Evolutionary conservation across 2,329 filamentous ascomycete genomes (phyloP).

Genomic region (Colletotrichum higginsianum): DNA sequence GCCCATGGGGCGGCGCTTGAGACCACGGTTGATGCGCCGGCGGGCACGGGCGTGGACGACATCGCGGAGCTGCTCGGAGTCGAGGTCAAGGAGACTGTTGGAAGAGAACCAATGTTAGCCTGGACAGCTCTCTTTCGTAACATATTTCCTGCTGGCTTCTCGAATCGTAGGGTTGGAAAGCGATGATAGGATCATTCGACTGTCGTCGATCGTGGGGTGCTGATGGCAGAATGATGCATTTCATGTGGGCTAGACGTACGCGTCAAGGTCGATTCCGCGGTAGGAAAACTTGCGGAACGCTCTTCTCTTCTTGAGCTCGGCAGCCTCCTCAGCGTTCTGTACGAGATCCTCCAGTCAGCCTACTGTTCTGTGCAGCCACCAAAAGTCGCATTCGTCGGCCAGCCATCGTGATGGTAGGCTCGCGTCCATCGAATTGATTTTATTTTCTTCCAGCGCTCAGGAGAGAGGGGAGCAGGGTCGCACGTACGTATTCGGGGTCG

Average conservation of each 20-base stretch:
- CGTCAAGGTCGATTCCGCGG: slow-evolving; percentile 99
- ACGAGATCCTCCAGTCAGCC: slow-evolving; percentile 34
- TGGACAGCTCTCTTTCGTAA: slow-evolving; percentile 35
- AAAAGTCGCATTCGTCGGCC: slow-evolving; percentile 30
- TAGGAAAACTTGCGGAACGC: slow-evolving; percentile 99
- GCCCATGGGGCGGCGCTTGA: slow-evolving; percentile 99
- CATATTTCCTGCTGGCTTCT: neutral
- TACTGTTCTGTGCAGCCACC: slow-evolving; percentile 48
- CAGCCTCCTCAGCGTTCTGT: slow-evolving; percentile 97
- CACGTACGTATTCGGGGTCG: slow-evolving; percentile 83
- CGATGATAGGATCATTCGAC: slow-evolving; percentile 8
- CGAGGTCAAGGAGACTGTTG: slow-evolving; percentile 95
- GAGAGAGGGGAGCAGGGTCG: slow-evolving; percentile 42
- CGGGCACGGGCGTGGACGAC: slow-evolving; percentile 99
- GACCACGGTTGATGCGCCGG: slow-evolving; percentile 98
- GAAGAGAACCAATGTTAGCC: slow-evolving; percentile 34
- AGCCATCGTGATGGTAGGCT: neutral
- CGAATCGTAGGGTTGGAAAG: neutral
- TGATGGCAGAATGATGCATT: slow-evolving; percentile 47
- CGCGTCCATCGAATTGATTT: slow-evolving; percentile 12
- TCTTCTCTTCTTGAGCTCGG: slow-evolving; percentile 99
- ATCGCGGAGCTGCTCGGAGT: slow-evolving; percentile 98
- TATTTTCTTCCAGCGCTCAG: slow-evolving; percentile 28
- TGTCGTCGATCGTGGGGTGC: slow-evolving; percentile 12
- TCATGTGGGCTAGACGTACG: slow-evolving; percentile 74